phyloP scores from a whole-genome alignment of 2,329 filamentous ascomycete species.

The Coleophoma eucalyptorum region DNA sequence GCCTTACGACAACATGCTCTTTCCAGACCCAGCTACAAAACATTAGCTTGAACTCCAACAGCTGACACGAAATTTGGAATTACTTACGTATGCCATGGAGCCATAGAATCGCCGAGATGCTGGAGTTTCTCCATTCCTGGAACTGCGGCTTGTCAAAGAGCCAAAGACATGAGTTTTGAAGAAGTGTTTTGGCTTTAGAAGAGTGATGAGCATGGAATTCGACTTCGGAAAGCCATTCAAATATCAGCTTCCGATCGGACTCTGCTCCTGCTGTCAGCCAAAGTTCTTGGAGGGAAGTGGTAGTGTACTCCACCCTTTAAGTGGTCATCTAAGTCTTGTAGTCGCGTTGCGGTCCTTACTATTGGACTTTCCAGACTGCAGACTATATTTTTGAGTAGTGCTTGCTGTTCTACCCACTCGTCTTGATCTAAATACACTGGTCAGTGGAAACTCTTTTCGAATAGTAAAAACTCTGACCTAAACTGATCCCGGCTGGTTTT shows the following conservation, averaged over 20 bases:
- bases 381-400: no score
- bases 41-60: neutral
- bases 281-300: no score
- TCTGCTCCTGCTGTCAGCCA: no score
- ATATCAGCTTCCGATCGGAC: neutral
- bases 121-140: conserved; percentile 23
- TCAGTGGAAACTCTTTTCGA: no score
- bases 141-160: conserved; percentile 18
- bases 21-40: conserved; percentile 22
- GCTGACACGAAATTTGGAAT: neutral
- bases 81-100: conserved; percentile 25
- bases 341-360: no score
- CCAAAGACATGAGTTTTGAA: conserved; percentile 18
- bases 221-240: conserved; percentile 8
- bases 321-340: no score
- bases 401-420: no score
- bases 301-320: no score
- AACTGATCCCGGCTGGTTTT: no score
- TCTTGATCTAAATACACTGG: no score
- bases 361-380: no score
- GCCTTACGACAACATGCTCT: conserved; percentile 26
- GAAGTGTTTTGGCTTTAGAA: conserved; percentile 7
- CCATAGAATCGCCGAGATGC: conserved; percentile 28
- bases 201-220: conserved; percentile 3
- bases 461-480: no score